Base-by-base conservation (phyloP, 257 asterid genomes). In the Ocimum tenuiflorum region DNA sequence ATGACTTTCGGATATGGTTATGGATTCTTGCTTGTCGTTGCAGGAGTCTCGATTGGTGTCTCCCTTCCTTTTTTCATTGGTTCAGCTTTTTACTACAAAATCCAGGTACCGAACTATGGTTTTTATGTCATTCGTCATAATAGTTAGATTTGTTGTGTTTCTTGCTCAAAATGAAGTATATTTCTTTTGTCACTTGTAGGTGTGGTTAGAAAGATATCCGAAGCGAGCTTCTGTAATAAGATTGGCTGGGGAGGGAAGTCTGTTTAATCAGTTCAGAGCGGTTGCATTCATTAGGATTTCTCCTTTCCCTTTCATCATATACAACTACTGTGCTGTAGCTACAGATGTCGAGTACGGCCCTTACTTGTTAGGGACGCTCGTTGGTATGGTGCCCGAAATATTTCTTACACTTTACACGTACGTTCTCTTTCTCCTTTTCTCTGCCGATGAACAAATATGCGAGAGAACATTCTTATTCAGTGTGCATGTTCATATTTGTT, bases 361-460 rank as follows among this genome's bases (percentile, higher is more conserved):
- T 55, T 91, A 91, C 79, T 79, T 91, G 73, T 65, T 86, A 42
- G 97, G 97, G 18, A 80, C 96, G 22, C 75, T 91, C 38, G 72
- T 78, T 0, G 97, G 97, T 36, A 88, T 91, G 88, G 84, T 85
- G 33, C 97, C 96, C 8, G 97, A 91, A 81, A 83, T 86, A 74
- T 86, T 91, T 79, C 83, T 88, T 41, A 77, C 96, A 45, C 75
- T 91, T 43, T 91, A 91, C 86, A 91, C 95, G 97, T 91, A 60
- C 80, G 89, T 24, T 36, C 74, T 43, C 67, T 60, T 68, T 29
- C 68, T 69, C 67, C 56, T 55, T 41, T 24, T 33, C 39, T 50
- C 58, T 12, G 1, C 74, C 14, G 60, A n/a, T n/a, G n/a, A n/a
- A 6, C 1, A 24, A 23, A 17, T 8, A 33, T 15, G 24, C 24